Evolutionary conservation across 2,329 filamentous ascomycete genomes (phyloP).

Genomic region (Sclerotinia sclerotiorum): DNA sequence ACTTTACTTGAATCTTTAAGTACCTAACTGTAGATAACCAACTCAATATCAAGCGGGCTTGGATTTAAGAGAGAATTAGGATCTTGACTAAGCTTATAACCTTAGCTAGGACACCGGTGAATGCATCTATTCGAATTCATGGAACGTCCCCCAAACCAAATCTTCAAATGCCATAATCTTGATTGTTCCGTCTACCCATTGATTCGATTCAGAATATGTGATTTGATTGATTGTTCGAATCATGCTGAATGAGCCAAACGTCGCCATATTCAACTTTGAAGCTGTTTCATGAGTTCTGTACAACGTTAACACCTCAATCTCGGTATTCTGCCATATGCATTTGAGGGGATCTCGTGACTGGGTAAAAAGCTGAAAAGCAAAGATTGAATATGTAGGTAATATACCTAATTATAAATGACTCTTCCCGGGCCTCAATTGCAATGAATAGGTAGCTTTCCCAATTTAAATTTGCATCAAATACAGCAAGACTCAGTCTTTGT

Average conservation of each 20-base stretch:
- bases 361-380: too few relatives aligned
- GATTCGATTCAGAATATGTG: background rate
- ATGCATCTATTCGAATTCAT: too few relatives aligned
- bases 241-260: background rate
- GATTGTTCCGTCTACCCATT: background rate
- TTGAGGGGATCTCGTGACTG: background rate
- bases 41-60: background rate
- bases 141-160: too few relatives aligned
- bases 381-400: too few relatives aligned
- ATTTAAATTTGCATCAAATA: background rate
- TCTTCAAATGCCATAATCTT: too few relatives aligned
- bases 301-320: background rate
- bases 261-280: background rate
- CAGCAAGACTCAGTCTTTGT: too few relatives aligned
- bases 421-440: background rate
- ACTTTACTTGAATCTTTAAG: background rate
- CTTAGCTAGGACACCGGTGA: too few relatives aligned
- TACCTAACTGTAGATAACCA: background rate
- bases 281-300: background rate
- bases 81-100: too few relatives aligned
- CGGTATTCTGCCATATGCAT: background rate
- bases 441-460: background rate
- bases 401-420: too few relatives aligned
- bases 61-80: background rate
- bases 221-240: background rate